Percentiles rank a stretch among this genome's conserved stretches.
phyloP scores from a whole-genome alignment of 2,329 filamentous ascomycete species.

The Lecanoromycetidae sp. region DNA sequence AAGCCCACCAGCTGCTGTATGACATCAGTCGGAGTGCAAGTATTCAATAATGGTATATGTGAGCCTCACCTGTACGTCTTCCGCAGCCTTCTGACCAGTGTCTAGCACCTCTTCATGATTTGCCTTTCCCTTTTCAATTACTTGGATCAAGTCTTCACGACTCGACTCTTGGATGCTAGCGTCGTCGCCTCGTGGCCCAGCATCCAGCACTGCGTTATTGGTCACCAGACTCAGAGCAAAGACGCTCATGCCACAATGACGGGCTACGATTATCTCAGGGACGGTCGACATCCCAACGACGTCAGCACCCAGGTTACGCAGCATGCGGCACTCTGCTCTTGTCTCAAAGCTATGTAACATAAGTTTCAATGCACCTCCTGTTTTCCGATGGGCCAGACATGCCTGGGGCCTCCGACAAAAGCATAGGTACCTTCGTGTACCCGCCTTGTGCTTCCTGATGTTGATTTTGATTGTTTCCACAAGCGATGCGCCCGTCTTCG shows the following conservation, averaged over 20 bases:
- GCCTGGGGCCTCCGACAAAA: conserved; percentile 51
- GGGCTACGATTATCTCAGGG: conserved; percentile 54
- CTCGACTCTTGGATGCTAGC: conserved; percentile 39
- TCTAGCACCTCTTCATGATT: conserved; percentile 55
- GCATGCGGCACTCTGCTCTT: conserved; percentile 18
- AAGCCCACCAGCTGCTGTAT: conserved; percentile 1
- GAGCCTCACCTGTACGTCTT: conserved; percentile 46
- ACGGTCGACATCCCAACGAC: conserved; percentile 61
- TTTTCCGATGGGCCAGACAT: conserved; percentile 23
- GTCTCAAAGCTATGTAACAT: conserved; percentile 17
- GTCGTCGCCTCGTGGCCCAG: conserved; percentile 47
- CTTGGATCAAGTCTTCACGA: conserved; percentile 39
- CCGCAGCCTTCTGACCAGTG: conserved; percentile 46
- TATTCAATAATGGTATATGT: not conserved
- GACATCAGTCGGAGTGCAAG: not conserved
- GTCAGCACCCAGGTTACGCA: conserved; percentile 49
- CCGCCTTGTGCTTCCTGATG: conserved; percentile 35
- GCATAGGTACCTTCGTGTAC: conserved; percentile 56
- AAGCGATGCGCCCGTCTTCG: conserved; percentile 44
- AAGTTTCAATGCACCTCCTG: conserved; percentile 10
- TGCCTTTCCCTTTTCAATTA: conserved; percentile 48
- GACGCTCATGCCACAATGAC: conserved; percentile 51
- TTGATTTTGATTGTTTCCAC: conserved; percentile 39
- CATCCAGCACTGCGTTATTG: conserved; percentile 49
- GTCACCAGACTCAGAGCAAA: conserved; percentile 56